Evolutionary conservation across 2,329 filamentous ascomycete genomes (phyloP), one percentile per base, ranked within the genome.

Genomic region (Alternaria arbusti): DNA sequence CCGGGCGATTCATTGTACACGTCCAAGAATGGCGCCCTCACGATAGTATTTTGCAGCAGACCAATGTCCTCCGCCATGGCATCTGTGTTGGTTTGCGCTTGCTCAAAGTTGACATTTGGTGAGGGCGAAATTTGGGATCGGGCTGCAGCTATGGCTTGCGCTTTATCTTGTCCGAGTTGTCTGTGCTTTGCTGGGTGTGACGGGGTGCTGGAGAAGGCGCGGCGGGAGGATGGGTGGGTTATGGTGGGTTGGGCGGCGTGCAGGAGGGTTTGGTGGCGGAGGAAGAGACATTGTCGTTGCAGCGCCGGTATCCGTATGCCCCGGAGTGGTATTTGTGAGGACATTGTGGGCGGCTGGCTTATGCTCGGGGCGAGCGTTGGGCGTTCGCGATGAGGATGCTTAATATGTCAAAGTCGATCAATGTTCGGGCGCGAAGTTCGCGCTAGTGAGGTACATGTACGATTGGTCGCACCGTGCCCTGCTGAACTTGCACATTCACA

Each of bases 251-350:
- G 46, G 43, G 50, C 22, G 44, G 56, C 28, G 52, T 51, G 51
- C 60, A 54, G 30, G 57, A 54, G 56, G 17, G 43, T 54, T 54
- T 59, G 61, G 36, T 49, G 68, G 17, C 65, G 69, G 10, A 68
- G 67, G 65, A 72, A 69, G 57, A 75, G 66, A 47, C 74, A 77
- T 72, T 75, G 74, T 45, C 68, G 74, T 43, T 70, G 68, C 17
- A 76, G 61, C 22, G 64, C 65, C 15, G 66, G 62, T 63, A 66
- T 70, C 61, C 70, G 72, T 25, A 66, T 54, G 57, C 68, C 68
- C 40, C 73, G 69, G 25, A 72, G 60, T 2, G 74, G 74, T 28
- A 74, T 54, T 30, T 72, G 71, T 57, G 70, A 70, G 26, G 62
- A 65, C 58, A 62, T 65, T 22, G 28, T 43, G 54, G 30, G 62